Conservation (phyloP, 148 eudicot genomes). For the Heliosperma pusillum region DNA sequence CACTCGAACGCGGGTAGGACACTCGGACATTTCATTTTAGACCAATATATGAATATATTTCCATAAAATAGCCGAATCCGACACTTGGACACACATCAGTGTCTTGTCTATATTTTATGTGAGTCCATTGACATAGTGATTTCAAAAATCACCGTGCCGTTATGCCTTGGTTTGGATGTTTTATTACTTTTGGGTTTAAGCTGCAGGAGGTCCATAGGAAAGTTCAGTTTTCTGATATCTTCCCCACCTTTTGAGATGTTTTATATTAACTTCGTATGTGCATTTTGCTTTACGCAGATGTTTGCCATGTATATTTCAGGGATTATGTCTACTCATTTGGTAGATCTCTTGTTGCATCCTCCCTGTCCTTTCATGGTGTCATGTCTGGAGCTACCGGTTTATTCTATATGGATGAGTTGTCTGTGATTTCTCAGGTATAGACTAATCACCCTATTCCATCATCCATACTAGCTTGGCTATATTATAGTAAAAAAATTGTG, state of each 20-base stretch:
- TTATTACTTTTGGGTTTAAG: slow-evolving; percentile 9
- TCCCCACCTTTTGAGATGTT: slow-evolving; percentile 5
- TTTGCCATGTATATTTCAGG: slow-evolving; percentile 47
- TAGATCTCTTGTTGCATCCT: slow-evolving; percentile 42
- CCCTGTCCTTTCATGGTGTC: slow-evolving; percentile 46
- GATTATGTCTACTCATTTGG: slow-evolving; percentile 58
- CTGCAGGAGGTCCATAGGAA: neutral
- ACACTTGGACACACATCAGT: too few species aligned
- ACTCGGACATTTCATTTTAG: too few species aligned
- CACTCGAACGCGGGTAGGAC: too few species aligned
- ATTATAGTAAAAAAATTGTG: too few species aligned
- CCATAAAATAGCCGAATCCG: too few species aligned
- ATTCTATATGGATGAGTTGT: slow-evolving; percentile 66
- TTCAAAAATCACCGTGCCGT: neutral
- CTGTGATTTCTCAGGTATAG: slow-evolving; percentile 58
- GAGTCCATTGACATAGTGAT: neutral
- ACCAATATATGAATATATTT: too few species aligned
- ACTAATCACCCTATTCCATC: neutral
- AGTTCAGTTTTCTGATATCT: neutral
- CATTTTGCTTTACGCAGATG: slow-evolving; percentile 9
- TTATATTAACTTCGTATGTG: neutral
- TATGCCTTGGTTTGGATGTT: neutral
- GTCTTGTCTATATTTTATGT: neutral
- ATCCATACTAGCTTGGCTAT: slow-evolving; percentile 2
- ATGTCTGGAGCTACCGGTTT: slow-evolving; percentile 44